These are phyloP conservation scores for Dothideomycetes sp. DNA, from an alignment of 2,329 filamentous ascomycete species.

Conservation along the genomic window DNA sequence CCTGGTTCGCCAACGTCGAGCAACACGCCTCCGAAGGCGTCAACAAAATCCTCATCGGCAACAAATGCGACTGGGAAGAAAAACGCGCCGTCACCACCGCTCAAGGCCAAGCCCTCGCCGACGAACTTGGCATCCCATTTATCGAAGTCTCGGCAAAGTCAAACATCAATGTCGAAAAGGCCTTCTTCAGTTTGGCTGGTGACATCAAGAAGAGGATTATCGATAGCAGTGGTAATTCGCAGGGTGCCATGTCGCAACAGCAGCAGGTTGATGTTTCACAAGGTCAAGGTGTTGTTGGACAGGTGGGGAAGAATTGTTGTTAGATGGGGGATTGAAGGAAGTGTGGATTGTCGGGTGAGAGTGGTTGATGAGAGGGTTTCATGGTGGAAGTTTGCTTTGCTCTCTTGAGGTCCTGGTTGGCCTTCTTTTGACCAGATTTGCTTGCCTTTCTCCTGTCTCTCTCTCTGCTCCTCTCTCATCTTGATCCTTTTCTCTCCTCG, in stretches of 20 bases:
- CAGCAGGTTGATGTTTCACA: slow-evolving; percentile 23
- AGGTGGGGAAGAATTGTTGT: slow-evolving; percentile 52
- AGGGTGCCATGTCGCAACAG: slow-evolving; percentile 3
- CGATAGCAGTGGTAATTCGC: slow-evolving; percentile 50
- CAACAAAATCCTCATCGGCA: slow-evolving; percentile 98
- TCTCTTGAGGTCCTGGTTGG: too few relatives aligned
- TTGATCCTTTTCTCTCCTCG: too few relatives aligned
- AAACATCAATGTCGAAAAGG: slow-evolving; percentile 99
- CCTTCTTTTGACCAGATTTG: too few relatives aligned
- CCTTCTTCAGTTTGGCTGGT: slow-evolving; percentile 87
- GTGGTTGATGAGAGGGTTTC: too few relatives aligned
- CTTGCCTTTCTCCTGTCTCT: too few relatives aligned
- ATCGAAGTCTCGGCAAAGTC: slow-evolving; percentile 97
- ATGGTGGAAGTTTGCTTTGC: too few relatives aligned
- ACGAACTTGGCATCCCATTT: slow-evolving; percentile 95
- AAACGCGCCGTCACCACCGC: slow-evolving; percentile 92
- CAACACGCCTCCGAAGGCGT: slow-evolving; percentile 97
- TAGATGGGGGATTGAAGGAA: slow-evolving; percentile 43
- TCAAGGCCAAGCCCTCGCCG: slow-evolving; percentile 83
- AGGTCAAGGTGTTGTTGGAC: slow-evolving; percentile 21
- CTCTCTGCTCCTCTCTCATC: too few relatives aligned
- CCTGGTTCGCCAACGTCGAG: slow-evolving; percentile 98
- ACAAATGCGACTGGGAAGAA: slow-evolving; percentile 99
- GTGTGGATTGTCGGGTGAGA: too few relatives aligned
- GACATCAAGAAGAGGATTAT: slow-evolving; percentile 99